These are phyloP conservation scores for Candida maesae DNA, from an alignment of 805 yeast species.

Conservation along the genomic window DNA sequence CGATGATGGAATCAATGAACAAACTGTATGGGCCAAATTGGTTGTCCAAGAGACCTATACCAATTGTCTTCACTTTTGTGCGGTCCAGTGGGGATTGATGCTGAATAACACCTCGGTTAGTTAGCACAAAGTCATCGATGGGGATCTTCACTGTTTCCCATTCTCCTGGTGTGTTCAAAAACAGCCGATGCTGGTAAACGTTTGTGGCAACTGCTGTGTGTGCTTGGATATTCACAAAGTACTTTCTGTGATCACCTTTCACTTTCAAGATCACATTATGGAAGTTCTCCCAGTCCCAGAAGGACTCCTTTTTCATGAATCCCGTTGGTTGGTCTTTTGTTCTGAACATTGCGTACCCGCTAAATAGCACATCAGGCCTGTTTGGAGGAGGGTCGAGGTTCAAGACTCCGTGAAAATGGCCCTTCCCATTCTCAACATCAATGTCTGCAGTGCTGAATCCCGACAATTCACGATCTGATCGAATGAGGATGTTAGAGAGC, in stretches of 20 bases:
- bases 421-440: constrained; percentile 42
- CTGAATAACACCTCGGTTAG: constrained; percentile 74
- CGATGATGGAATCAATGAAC: constrained; percentile 70
- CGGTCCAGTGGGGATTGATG: constrained; percentile 56
- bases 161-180: constrained; percentile 62
- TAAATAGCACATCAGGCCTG: constrained; percentile 57
- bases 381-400: constrained; percentile 64
- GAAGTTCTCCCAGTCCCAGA: constrained; percentile 71
- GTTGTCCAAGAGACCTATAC: constrained; percentile 73
- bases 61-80: constrained; percentile 64
- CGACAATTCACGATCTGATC: constrained; percentile 74
- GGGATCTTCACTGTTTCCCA: constrained; percentile 87
- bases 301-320: constrained; percentile 37
- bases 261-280: constrained; percentile 64
- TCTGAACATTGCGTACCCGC: constrained; percentile 81
- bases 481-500: constrained; percentile 47
- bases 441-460: constrained; percentile 69
- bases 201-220: constrained; percentile 76
- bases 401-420: constrained; percentile 66
- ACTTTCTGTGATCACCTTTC: constrained; percentile 70
- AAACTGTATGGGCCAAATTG: constrained; percentile 73
- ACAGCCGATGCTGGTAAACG: constrained; percentile 76
- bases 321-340: constrained; percentile 53
- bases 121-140: constrained; percentile 72
- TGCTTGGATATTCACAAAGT: constrained; percentile 76